A percentile compares a stretch with the other conserved stretches of the same genome.
phyloP scores from a whole-genome alignment of 345 rosid genomes.

The Aurinia saxatilis region DNA sequence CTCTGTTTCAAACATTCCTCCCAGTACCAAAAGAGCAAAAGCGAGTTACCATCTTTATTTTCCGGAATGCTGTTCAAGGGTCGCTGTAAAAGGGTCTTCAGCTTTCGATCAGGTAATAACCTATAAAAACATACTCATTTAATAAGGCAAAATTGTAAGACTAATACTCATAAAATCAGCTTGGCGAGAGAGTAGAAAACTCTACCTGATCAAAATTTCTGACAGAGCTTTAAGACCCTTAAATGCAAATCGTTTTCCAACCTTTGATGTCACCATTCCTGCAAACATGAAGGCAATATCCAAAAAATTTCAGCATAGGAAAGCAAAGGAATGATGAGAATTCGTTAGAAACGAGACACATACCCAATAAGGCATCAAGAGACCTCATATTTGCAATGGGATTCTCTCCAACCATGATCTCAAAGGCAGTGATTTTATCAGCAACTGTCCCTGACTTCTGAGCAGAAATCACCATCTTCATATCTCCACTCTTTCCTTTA shows the following conservation, averaged over 20 bases:
- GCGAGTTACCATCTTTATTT: constrained; percentile 87
- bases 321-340: too few species aligned
- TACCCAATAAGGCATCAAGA: too few species aligned
- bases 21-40: constrained; percentile 92
- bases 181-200: not conserved
- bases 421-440: constrained; percentile 88
- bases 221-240: constrained; percentile 80
- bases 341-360: not conserved
- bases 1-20: constrained; percentile 96
- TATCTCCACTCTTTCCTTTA: constrained; percentile 69
- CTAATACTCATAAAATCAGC: too few species aligned
- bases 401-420: constrained; percentile 81
- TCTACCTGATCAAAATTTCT: constrained; percentile 74
- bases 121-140: too few species aligned
- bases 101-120: constrained; percentile 88
- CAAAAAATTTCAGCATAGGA: too few species aligned
- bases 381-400: constrained; percentile 85
- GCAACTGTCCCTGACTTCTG: constrained; percentile 93
- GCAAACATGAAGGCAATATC: too few species aligned
- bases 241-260: too few species aligned
- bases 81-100: constrained; percentile 80
- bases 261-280: constrained; percentile 96
- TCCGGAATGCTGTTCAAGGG: constrained; percentile 68
- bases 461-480: constrained; percentile 78
- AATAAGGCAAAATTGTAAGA: not conserved